These are phyloP conservation scores for Daldinia caldariorum DNA, from an alignment of 495 filamentous ascomycete species.

Conservation along the genomic window DNA sequence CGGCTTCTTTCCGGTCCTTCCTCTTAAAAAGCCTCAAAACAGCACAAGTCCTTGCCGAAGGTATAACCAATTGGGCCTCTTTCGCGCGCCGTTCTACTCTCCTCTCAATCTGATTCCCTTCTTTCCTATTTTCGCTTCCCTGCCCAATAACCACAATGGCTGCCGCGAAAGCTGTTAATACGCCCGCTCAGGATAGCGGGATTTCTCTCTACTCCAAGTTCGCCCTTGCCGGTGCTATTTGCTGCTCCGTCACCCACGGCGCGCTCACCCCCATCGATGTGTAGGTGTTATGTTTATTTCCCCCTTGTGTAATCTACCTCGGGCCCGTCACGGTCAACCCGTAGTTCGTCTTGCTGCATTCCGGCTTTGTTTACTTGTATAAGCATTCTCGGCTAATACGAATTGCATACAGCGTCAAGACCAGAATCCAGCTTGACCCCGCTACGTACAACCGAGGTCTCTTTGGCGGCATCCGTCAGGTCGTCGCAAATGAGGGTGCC, in stretches of 20 bases:
- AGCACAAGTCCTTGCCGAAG: constrained; percentile 9
- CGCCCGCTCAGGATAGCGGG: constrained; percentile 56
- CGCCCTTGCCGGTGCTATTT: constrained; percentile 91
- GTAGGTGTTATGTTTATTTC: constrained; percentile 66
- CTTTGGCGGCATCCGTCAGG: constrained; percentile 86
- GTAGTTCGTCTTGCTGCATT: not conserved
- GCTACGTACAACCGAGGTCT: constrained; percentile 88
- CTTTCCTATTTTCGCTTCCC: constrained; percentile 21
- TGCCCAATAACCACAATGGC: constrained; percentile 46
- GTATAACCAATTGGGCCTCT: constrained; percentile 24
- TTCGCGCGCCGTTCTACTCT: constrained; percentile 42
- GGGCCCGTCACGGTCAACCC: not conserved
- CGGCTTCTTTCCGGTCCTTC: constrained; percentile 25
- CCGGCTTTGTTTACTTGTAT: constrained; percentile 5
- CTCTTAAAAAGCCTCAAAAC: constrained; percentile 44
- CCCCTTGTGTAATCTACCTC: constrained; percentile 3
- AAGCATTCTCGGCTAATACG: constrained; percentile 30
- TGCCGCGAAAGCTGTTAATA: constrained; percentile 26
- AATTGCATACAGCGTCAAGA: constrained; percentile 78
- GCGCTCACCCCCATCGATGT: constrained; percentile 94
- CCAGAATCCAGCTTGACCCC: constrained; percentile 92
- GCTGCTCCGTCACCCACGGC: constrained; percentile 94
- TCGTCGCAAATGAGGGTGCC: constrained; percentile 84
- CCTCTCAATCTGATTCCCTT: constrained; percentile 49
- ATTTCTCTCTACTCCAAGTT: constrained; percentile 78